A percentile compares a stretch with the other conserved stretches of the same genome.
Conservation (phyloP, 2,329 filamentous ascomycete species). For the Myotisia sp. region DNA sequence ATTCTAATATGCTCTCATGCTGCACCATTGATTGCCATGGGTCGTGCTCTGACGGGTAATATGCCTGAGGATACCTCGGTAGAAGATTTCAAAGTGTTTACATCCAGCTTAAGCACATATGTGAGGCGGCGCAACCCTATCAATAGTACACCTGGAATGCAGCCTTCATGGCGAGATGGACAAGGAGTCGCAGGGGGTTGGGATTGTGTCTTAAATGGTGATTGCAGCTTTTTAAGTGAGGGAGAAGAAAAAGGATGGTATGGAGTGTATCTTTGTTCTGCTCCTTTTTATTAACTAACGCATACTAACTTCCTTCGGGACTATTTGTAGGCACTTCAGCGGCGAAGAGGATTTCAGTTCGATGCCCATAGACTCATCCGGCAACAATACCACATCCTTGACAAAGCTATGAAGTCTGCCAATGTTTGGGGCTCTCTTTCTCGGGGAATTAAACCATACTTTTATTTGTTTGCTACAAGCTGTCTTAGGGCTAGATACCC, state of each 20-base stretch:
- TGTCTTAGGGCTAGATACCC: too few species aligned
- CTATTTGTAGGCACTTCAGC: constrained; percentile 31
- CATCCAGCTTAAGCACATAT: constrained; percentile 64
- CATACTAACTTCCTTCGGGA: constrained; percentile 6
- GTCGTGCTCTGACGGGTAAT: constrained; percentile 62
- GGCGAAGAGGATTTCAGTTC: constrained; percentile 34
- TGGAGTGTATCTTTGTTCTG: constrained; percentile 21
- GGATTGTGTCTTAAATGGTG: constrained; percentile 65
- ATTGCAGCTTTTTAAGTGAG: constrained; percentile 64
- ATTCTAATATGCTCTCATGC: constrained; percentile 81
- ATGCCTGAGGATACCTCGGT: constrained; percentile 57
- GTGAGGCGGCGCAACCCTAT: constrained; percentile 26
- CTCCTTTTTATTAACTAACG: constrained; percentile 12
- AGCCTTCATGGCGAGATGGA: constrained; percentile 41
- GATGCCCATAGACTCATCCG: too few species aligned
- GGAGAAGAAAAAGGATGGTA: constrained; percentile 86
- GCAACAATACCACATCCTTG: too few species aligned
- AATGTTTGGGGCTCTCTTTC: too few species aligned
- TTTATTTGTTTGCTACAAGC: too few species aligned
- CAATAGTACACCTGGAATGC: not conserved
- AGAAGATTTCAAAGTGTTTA: constrained; percentile 76
- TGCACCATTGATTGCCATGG: constrained; percentile 74
- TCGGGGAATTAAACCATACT: too few species aligned
- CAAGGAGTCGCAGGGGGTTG: constrained; percentile 61
- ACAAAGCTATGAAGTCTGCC: too few species aligned